A percentile compares a stretch with the other conserved stretches of the same genome.
These are phyloP conservation scores for Rutstroemia sp. DNA, from an alignment of 2,329 filamentous ascomycete genomes.

Conservation along the genomic window DNA sequence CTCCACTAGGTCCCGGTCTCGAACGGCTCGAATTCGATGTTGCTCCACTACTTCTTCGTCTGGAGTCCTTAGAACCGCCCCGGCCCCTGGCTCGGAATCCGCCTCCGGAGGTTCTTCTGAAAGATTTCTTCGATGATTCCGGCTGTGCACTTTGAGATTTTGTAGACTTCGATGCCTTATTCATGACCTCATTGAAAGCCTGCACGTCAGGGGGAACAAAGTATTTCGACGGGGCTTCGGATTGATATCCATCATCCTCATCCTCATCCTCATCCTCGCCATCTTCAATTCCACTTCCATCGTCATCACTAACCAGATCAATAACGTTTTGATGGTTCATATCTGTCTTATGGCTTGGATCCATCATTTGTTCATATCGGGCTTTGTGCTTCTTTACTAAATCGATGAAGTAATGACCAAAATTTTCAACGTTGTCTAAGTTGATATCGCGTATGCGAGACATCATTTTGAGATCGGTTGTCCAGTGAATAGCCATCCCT, in stretches of 20 bases:
- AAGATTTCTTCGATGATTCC: neutral
- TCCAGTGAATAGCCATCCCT: constrained; percentile 67
- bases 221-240: neutral
- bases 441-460: constrained; percentile 55
- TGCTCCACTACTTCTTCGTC: constrained; percentile 1
- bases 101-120: neutral
- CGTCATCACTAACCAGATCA: constrained; percentile 40
- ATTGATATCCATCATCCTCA: constrained; percentile 1
- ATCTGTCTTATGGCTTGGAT: constrained; percentile 24
- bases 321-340: constrained; percentile 39
- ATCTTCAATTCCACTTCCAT: constrained; percentile 18
- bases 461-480: constrained; percentile 55
- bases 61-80: neutral
- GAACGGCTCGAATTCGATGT: neutral
- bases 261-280: constrained; percentile 12
- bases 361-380: constrained; percentile 45
- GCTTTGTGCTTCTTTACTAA: constrained; percentile 44
- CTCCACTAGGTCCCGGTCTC: constrained; percentile 3
- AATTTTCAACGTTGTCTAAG: constrained; percentile 50
- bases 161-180: neutral
- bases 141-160: neutral
- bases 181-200: constrained; percentile 3
- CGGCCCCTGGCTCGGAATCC: neutral
- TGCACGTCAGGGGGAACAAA: constrained; percentile 6
- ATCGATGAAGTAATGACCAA: constrained; percentile 53